phyloP scores from a whole-genome alignment of 2,329 filamentous ascomycete genomes.

The Hirsutella minnesotensis region DNA sequence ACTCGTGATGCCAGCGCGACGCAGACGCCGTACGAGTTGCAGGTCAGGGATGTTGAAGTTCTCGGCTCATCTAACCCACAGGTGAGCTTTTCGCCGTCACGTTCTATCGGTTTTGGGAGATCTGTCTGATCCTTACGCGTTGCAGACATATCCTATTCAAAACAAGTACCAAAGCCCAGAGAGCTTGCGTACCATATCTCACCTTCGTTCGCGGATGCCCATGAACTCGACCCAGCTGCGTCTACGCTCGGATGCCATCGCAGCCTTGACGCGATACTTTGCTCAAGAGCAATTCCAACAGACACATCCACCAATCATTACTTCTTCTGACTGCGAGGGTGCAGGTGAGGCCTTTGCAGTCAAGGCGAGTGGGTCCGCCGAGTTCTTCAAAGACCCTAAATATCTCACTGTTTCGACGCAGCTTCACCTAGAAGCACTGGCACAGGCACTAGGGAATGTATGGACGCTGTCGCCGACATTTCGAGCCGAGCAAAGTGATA shows the following conservation, averaged over 20 bases:
- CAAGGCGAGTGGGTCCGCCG: constrained; percentile 24
- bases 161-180: constrained; percentile 92
- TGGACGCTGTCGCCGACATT: constrained; percentile 94
- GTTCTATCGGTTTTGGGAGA: background rate
- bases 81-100: constrained; percentile 39
- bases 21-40: constrained; percentile 48
- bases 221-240: constrained; percentile 71
- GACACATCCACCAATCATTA: constrained; percentile 87
- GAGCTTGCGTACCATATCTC: constrained; percentile 77
- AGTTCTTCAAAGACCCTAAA: constrained; percentile 78
- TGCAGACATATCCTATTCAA: constrained; percentile 79
- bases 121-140: constrained; percentile 6
- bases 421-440: constrained; percentile 83
- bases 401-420: constrained; percentile 94
- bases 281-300: constrained; percentile 59
- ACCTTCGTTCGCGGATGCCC: constrained; percentile 72
- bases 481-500: constrained; percentile 86
- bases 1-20: background rate
- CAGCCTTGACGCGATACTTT: constrained; percentile 66
- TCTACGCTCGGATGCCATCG: constrained; percentile 70
- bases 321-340: constrained; percentile 93
- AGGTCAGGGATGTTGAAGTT: constrained; percentile 56
- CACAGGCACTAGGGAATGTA: constrained; percentile 78
- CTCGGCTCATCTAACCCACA: constrained; percentile 69
- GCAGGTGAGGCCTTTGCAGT: constrained; percentile 88